Percentiles rank a stretch among this genome's conserved stretches.
These are phyloP conservation scores for Boletus reticulatus DNA, from an alignment of 768 basidiomycete species.

Conservation along the genomic window DNA sequence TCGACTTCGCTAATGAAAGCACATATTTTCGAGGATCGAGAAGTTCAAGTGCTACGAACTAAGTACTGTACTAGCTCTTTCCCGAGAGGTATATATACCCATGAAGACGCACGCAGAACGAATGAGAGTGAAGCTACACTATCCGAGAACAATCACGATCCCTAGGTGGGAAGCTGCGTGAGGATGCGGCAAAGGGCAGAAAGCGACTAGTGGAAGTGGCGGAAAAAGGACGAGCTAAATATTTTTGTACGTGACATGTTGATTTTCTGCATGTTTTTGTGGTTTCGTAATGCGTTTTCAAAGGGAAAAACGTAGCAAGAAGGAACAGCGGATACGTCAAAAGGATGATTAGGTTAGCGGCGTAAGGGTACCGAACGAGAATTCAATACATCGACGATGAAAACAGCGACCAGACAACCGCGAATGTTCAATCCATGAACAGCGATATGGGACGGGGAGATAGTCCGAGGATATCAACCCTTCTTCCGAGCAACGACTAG, in stretches of 20 bases:
- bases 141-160: slow-evolving; percentile 25
- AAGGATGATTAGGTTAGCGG: slow-evolving; percentile 34
- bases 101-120: slow-evolving; percentile 25
- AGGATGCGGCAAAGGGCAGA: slow-evolving; percentile 7
- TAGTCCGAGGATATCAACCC: slow-evolving; percentile 33
- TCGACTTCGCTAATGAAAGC: neutral
- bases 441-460: slow-evolving; percentile 26
- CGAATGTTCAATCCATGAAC: slow-evolving; percentile 39
- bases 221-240: slow-evolving; percentile 37
- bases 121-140: slow-evolving; percentile 22
- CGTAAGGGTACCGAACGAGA: slow-evolving; percentile 31
- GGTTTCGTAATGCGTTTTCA: slow-evolving; percentile 31
- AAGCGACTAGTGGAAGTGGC: slow-evolving; percentile 31
- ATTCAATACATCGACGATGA: slow-evolving; percentile 32
- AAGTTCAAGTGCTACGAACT: slow-evolving; percentile 17
- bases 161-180: neutral
- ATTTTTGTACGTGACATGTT: slow-evolving; percentile 48
- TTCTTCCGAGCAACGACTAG: slow-evolving; percentile 26
- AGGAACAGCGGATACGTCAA: slow-evolving; percentile 37
- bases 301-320: slow-evolving; percentile 37
- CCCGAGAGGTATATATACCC: slow-evolving; percentile 36
- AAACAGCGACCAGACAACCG: slow-evolving; percentile 25
- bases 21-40: slow-evolving; percentile 1
- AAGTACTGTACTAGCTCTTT: slow-evolving; percentile 15
- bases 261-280: slow-evolving; percentile 38